Evolutionary conservation across 2,329 filamentous ascomycete genomes (phyloP).

Genomic region (Talaromyces sp.): DNA sequence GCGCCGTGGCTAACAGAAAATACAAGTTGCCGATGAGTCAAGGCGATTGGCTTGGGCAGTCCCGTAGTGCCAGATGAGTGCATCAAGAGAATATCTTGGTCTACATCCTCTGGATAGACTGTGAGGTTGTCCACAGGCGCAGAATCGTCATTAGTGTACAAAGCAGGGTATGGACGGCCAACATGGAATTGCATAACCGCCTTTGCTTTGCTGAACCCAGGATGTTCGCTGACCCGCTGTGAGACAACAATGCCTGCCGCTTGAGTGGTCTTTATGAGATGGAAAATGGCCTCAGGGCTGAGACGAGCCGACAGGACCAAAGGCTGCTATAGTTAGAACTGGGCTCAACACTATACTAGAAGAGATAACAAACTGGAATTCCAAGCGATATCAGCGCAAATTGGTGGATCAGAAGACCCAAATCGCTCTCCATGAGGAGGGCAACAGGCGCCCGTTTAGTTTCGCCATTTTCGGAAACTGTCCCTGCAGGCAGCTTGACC

Average conservation of each 20-base stretch:
- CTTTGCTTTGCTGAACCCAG: not conserved
- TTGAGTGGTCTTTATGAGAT: not conserved
- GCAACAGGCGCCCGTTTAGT: not conserved
- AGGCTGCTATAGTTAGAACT: not conserved
- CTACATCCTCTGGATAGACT: not conserved
- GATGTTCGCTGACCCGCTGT: not conserved
- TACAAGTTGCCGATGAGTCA: constrained; percentile 5
- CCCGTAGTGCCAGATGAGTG: constrained; percentile 6
- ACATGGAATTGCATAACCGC: not conserved
- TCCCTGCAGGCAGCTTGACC: not conserved
- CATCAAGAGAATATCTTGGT: constrained; percentile 4
- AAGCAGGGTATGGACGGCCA: not conserved
- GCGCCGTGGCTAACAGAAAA: not conserved
- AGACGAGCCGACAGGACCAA: constrained; percentile 4
- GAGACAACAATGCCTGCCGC: constrained; percentile 1
- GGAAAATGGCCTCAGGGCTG: not conserved
- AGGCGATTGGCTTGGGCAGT: constrained; percentile 4
- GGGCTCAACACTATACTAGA: not conserved
- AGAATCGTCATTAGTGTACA: not conserved
- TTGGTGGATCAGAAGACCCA: constrained; percentile 5
- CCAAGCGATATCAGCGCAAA: constrained; percentile 5
- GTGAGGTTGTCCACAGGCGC: not conserved
- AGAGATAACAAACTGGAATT: not conserved
- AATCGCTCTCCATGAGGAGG: constrained; percentile 6
- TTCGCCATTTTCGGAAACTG: not conserved